Base-by-base conservation (phyloP, 441 rosid species). In the Isatis lusitanica region DNA sequence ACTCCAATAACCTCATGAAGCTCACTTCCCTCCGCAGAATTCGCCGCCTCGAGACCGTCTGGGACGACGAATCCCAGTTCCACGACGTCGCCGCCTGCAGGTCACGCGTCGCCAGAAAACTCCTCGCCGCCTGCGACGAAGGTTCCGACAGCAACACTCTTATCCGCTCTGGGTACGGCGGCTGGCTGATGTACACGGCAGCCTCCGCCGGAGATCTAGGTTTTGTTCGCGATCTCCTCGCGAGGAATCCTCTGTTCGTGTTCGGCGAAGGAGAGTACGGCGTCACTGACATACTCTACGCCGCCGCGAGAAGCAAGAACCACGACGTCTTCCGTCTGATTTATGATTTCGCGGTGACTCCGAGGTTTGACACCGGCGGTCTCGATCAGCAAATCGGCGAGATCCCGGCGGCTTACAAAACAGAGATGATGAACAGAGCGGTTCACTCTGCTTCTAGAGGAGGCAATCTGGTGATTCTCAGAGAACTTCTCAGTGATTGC, bases 191-290 rank as follows among this genome's bases (percentile, higher is more conserved):
- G 64, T 90, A 90, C 83, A 86, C 98, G 7, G 95, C 97, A 8
- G 97, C 98, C 50, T 87, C 94, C 6, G 94, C 98, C 18, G 98
- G 98, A 9, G 93, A 93, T 83, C 73, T 82, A 26, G 56, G 66
- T 6, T 90, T 93, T 43, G 87, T 90, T 53, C 84, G 77, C 42
- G 78, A 86, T 51, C 87, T 93, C 39, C 90, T 93, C 17, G 81
- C 84, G 13, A 84, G 80, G 65, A 86, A 90, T 71, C 93, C 97
- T 38, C 76, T 90, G 47, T 84, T 93, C 38, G 92, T 93, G 10
- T 93, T 93, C 18, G 98, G 98, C 12, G 97, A 93, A 85, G 95
- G 97, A 67, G 97, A 93, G 65, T 93, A 84, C 65, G 97, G 97
- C 17, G 95, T 90, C 35, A 93, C 97, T 21, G 97, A 93, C 53